A percentile compares a stretch with the other conserved stretches of the same genome.
Evolutionary conservation across 306 rosid species (phyloP).

Genomic region (Quercus dentata): DNA sequence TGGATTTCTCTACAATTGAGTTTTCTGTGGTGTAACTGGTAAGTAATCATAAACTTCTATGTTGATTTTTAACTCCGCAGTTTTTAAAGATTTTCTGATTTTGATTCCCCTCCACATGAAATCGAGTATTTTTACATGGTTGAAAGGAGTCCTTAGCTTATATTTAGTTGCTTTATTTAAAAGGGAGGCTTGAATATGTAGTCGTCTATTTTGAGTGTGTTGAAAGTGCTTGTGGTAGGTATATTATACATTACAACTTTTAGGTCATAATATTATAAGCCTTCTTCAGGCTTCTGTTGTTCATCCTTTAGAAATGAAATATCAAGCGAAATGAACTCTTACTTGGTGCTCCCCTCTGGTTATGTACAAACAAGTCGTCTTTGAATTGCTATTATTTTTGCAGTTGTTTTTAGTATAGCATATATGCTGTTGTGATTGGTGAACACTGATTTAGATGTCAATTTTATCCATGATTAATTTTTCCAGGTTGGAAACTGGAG

Average conservation of each 20-base stretch:
- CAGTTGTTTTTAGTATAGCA: background rate
- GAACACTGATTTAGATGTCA: background rate
- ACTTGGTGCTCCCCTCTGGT: background rate
- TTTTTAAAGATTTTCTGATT: background rate
- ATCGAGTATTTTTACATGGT: background rate
- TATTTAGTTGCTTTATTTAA: background rate
- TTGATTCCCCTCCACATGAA: background rate
- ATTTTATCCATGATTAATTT: conserved; percentile 19
- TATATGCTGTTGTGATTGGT: background rate
- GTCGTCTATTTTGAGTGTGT: background rate
- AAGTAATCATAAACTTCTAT: too few species aligned
- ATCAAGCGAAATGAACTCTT: conserved; percentile 4
- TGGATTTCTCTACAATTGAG: too few species aligned
- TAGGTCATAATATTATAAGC: background rate
- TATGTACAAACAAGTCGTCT: background rate
- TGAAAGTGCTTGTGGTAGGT: conserved; percentile 7
- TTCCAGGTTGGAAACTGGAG: conserved; percentile 90
- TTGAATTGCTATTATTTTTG: background rate
- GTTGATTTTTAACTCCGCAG: background rate
- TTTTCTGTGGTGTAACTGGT: too few species aligned
- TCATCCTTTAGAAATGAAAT: conserved; percentile 5
- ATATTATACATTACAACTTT: background rate
- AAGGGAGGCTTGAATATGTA: background rate
- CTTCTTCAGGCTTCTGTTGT: background rate
- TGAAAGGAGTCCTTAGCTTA: background rate